These are phyloP conservation scores for Ceratocystis destructans DNA, from an alignment of 2,329 filamentous ascomycete genomes.

Conservation along the genomic window DNA sequence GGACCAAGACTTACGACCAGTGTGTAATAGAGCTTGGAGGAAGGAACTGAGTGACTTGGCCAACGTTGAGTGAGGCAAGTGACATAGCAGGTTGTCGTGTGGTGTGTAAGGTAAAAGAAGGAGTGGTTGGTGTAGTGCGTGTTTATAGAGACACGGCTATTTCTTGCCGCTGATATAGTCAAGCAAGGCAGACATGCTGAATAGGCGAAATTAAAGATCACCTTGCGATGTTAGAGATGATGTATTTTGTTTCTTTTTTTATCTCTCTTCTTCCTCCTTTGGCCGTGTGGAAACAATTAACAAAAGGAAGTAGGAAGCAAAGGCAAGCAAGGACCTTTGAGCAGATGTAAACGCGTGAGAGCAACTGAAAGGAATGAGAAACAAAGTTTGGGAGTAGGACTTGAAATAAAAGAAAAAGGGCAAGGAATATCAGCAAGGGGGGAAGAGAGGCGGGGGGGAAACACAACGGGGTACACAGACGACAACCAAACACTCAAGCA, in stretches of 20 bases:
- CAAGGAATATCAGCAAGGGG: too few relatives aligned
- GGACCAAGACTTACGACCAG: not conserved
- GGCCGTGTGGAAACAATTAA: not conserved
- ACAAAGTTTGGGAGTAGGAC: not conserved
- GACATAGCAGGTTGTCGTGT: not conserved
- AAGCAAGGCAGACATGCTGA: not conserved
- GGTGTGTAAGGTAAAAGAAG: not conserved
- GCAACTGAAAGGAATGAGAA: not conserved
- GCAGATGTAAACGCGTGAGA: not conserved
- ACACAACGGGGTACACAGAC: not conserved
- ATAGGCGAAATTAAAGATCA: conserved; percentile 4
- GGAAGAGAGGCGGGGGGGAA: not conserved
- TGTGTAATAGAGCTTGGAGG: not conserved
- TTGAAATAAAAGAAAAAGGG: not conserved
- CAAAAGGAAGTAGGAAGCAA: not conserved
- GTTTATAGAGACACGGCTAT: conserved; percentile 3
- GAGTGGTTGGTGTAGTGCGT: not conserved
- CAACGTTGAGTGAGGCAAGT: not conserved
- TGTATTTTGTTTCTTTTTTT: not conserved
- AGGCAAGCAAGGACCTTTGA: not conserved
- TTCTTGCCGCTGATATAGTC: not conserved
- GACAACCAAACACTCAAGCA: not conserved
- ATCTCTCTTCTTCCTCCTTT: not conserved
- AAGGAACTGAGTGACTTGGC: not conserved
- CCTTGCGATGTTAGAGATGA: not conserved